phyloP scores from a whole-genome alignment of 495 filamentous ascomycete genomes.

The Hypoxylon lenormandii region DNA sequence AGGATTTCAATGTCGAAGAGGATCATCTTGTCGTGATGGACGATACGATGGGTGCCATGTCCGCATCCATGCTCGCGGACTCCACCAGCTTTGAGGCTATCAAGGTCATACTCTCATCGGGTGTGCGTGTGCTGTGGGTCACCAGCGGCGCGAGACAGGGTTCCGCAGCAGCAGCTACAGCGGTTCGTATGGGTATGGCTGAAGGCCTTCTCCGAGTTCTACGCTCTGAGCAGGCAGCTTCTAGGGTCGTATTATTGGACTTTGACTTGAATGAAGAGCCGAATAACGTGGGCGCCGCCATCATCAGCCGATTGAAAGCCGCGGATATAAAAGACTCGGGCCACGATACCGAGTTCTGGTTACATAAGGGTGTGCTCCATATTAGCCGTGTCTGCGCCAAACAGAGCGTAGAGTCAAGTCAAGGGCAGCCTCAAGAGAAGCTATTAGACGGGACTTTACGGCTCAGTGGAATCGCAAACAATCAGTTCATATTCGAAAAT shows the following conservation, averaged over 20 bases:
- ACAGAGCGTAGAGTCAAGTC: slow-evolving; percentile 4
- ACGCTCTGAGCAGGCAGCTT: slow-evolving; percentile 43
- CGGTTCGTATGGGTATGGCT: slow-evolving; percentile 30
- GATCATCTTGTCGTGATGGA: slow-evolving; percentile 33
- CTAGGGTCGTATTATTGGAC: slow-evolving; percentile 35
- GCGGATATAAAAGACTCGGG: slow-evolving; percentile 37
- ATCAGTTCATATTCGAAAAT: slow-evolving; percentile 32
- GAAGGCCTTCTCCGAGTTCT: slow-evolving; percentile 44
- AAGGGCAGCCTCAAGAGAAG: slow-evolving; percentile 12
- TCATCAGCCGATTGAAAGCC: slow-evolving; percentile 21
- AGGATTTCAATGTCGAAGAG: slow-evolving; percentile 7
- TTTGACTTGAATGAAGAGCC: slow-evolving; percentile 28
- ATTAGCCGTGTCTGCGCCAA: slow-evolving; percentile 32
- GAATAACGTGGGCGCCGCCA: slow-evolving; percentile 13
- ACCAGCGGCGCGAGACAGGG: slow-evolving; percentile 42
- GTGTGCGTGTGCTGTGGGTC: slow-evolving; percentile 40
- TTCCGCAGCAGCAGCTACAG: slow-evolving; percentile 3
- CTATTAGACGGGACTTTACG: slow-evolving; percentile 14
- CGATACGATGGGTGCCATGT: slow-evolving; percentile 32
- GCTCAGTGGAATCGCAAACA: slow-evolving; percentile 20
- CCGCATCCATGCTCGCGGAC: slow-evolving; percentile 32
- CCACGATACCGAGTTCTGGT: slow-evolving; percentile 45
- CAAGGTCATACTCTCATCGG: slow-evolving; percentile 33
- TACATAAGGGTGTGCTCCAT: slow-evolving; percentile 37
- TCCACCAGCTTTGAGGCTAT: slow-evolving; percentile 23